Conservation (phyloP, 768 basidiomycete genomes). For the Agrocybe pediades region DNA sequence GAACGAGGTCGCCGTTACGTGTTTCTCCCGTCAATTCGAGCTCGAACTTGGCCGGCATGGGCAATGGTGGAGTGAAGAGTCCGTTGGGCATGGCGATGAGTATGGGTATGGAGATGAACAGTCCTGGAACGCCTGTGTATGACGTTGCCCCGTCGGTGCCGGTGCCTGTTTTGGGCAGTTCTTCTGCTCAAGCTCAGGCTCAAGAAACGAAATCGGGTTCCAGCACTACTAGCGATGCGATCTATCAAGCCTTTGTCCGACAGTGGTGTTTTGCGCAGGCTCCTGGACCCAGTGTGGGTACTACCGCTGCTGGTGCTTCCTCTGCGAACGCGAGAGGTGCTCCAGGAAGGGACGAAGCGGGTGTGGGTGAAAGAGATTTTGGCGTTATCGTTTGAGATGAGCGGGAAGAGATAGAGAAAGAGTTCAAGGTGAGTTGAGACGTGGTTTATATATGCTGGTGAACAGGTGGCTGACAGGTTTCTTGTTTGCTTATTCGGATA, state of each 20-base stretch:
- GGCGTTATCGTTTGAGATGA: not conserved
- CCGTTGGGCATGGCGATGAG: too few species aligned
- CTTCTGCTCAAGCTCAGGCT: not conserved
- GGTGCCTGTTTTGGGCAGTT: not conserved
- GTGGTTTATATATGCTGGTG: too few species aligned
- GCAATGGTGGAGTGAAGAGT: not conserved
- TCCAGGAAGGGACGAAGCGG: not conserved
- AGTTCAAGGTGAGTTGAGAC: too few species aligned
- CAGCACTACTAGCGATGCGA: slow-evolving; percentile 25
- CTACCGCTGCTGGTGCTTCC: not conserved
- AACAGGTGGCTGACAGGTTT: too few species aligned
- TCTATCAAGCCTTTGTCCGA: slow-evolving; percentile 61
- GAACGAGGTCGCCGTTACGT: slow-evolving; percentile 1
- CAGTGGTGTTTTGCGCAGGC: slow-evolving; percentile 70
- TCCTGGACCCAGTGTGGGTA: slow-evolving; percentile 3
- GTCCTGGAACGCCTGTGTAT: too few species aligned
- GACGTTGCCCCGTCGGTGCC: too few species aligned
- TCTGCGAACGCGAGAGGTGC: not conserved
- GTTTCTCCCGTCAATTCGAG: not conserved
- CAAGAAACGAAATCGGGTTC: not conserved
- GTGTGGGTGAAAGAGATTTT: not conserved
- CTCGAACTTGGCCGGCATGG: not conserved
- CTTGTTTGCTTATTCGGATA: too few species aligned
- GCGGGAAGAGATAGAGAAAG: too few species aligned
- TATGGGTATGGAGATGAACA: too few species aligned